phyloP scores from a whole-genome alignment of 208 protist genomes.

The Acanthamoeba culbertsoni region DNA sequence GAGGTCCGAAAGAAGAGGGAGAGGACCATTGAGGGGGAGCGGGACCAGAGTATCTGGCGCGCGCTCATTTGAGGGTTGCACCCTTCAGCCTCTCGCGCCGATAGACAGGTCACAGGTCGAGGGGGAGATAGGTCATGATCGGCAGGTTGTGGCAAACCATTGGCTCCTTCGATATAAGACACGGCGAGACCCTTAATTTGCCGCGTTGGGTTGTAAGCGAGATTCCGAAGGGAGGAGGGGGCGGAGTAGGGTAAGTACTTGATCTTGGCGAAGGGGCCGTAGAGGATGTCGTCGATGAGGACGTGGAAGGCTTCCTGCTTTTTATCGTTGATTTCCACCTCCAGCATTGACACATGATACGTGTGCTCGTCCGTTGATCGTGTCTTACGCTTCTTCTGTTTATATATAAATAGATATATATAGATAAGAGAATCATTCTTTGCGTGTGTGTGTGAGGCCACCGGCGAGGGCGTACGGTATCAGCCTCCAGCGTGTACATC shows the following conservation, averaged over 20 bases:
- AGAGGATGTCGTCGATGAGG: conserved; percentile 17
- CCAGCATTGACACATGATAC: neutral
- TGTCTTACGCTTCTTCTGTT: conserved; percentile 49
- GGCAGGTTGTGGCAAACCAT: neutral
- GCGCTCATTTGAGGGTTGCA: neutral
- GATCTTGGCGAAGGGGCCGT: neutral
- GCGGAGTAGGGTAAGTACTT: neutral
- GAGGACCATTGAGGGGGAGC: too few species aligned
- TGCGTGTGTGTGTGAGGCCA: neutral
- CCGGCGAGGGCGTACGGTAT: neutral
- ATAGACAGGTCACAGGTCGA: neutral
- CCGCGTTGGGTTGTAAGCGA: neutral
- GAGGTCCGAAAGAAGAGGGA: too few species aligned
- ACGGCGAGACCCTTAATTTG: neutral
- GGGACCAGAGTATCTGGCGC: too few species aligned
- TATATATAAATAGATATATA: neutral
- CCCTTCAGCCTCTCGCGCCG: too few species aligned
- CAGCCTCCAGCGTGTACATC: neutral
- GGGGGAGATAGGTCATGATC: neutral
- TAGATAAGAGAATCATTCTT: neutral
- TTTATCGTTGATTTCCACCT: neutral
- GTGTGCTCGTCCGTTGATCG: neutral
- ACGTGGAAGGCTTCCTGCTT: neutral
- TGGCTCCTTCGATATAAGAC: neutral
- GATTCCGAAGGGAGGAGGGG: neutral